Percentiles rank a stretch among this genome's conserved stretches.
Conservation (phyloP, 2,329 filamentous ascomycete genomes). For the Beauveria scarabaeidicola region DNA sequence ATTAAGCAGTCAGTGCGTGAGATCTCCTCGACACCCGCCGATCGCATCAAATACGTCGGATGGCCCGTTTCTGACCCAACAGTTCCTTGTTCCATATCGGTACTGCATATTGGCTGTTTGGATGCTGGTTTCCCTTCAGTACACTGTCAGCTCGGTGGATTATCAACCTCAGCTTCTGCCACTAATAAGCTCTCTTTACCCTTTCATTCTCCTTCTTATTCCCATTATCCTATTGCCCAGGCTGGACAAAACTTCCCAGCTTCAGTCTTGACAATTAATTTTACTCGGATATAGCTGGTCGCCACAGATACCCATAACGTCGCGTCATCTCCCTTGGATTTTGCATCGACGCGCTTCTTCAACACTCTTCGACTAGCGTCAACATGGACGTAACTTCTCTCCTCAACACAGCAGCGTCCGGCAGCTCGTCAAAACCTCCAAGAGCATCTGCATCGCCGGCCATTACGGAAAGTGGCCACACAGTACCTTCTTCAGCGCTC, state of each 20-base stretch:
- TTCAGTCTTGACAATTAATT: not conserved
- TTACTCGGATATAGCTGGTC: not conserved
- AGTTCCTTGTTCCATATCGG: constrained; percentile 4
- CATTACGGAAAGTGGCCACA: constrained; percentile 10
- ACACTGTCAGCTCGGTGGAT: not conserved
- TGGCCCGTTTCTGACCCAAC: constrained; percentile 5
- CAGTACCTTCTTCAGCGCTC: constrained; percentile 8
- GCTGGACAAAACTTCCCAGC: not conserved
- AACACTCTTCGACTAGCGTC: not conserved
- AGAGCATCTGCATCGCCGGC: constrained; percentile 6
- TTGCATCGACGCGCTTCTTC: not conserved
- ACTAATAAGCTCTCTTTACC: not conserved
- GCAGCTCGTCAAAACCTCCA: constrained; percentile 3
- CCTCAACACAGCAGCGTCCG: constrained; percentile 7
- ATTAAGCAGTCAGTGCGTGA: constrained; percentile 10
- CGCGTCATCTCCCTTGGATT: not conserved
- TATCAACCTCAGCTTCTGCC: constrained; percentile 2
- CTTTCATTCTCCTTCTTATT: not conserved
- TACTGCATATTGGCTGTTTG: not conserved
- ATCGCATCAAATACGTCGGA: constrained; percentile 12
- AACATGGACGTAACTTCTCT: constrained; percentile 12
- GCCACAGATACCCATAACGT: not conserved
- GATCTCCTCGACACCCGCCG: constrained; percentile 10
- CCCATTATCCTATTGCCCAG: not conserved
- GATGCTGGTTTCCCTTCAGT: not conserved